phyloP scores from a whole-genome alignment of 768 basidiomycete species.

The Coprinopsis marcescibilis region DNA sequence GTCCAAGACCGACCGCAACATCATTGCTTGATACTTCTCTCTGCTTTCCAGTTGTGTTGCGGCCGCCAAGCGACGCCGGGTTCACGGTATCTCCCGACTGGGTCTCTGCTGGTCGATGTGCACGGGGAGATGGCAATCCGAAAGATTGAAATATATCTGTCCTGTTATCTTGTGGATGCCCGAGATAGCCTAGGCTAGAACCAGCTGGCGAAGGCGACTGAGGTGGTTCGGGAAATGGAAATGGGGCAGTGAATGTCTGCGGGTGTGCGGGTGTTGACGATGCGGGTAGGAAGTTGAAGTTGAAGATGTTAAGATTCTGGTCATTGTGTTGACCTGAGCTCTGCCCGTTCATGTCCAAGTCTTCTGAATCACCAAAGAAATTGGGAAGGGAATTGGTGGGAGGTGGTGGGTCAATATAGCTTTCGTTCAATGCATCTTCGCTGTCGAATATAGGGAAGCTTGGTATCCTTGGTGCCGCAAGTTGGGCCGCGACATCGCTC shows the following conservation, averaged over 20 bases:
- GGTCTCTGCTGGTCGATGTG: constrained; percentile 13
- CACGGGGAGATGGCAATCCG: constrained; percentile 35
- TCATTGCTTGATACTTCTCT: constrained; percentile 37
- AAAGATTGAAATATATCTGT: constrained; percentile 43
- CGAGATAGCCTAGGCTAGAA: constrained; percentile 20
- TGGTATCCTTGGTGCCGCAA: constrained; percentile 24
- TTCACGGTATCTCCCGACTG: constrained; percentile 21
- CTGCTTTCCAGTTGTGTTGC: constrained; percentile 20
- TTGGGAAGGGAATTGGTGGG: constrained; percentile 49
- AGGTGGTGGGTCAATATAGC: constrained; percentile 40
- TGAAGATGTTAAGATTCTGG: constrained; percentile 52
- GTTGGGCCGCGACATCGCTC: constrained; percentile 9
- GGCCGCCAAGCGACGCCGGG: constrained; percentile 33
- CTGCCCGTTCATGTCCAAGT: too few relatives aligned
- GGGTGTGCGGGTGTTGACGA: constrained; percentile 40
- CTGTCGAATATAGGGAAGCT: constrained; percentile 45
- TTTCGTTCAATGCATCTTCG: constrained; percentile 22
- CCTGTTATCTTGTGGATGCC: constrained; percentile 28
- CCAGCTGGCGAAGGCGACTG: constrained; percentile 52
- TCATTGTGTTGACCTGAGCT: too few relatives aligned
- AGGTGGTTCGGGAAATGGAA: constrained; percentile 51
- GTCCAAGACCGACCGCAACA: constrained; percentile 37
- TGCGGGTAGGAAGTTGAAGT: constrained; percentile 46
- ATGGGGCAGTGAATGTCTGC: constrained; percentile 36
- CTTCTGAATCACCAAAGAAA: constrained; percentile 43